These are phyloP conservation scores for Bruguiera sexangula DNA, from an alignment of 345 rosid genomes.

Conservation along the genomic window DNA sequence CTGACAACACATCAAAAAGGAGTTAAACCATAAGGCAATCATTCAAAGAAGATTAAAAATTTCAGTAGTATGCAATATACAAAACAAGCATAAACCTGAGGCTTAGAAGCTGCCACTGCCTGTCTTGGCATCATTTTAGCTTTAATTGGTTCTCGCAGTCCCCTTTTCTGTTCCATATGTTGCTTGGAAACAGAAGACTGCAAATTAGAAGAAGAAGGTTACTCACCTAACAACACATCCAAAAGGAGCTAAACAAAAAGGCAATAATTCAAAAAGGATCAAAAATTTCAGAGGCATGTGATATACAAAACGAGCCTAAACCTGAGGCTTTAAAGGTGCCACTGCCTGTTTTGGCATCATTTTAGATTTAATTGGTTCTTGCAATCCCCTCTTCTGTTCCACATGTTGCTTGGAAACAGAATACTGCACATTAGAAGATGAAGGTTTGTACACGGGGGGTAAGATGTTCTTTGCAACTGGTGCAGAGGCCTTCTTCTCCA, in stretches of 20 bases:
- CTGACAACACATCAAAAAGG: conserved; percentile 23
- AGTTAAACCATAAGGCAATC: not conserved
- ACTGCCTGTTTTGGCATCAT: conserved; percentile 40
- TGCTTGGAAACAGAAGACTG: conserved; percentile 43
- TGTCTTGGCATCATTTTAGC: conserved; percentile 41
- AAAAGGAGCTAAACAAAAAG: not conserved
- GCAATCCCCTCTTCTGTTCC: conserved; percentile 47
- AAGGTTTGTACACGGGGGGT: conserved; percentile 30
- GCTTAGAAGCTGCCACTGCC: conserved; percentile 37
- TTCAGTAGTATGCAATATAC: not conserved
- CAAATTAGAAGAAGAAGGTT: not conserved
- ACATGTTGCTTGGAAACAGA: conserved; percentile 42
- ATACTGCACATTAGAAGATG: conserved; percentile 40
- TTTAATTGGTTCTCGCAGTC: conserved; percentile 33
- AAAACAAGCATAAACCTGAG: conserved; percentile 34
- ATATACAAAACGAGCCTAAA: not conserved
- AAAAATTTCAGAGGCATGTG: not conserved
- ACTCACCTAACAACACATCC: conserved; percentile 22
- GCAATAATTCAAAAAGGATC: not conserved
- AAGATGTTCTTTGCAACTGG: conserved; percentile 28
- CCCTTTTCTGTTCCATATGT: conserved; percentile 47
- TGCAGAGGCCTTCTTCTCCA: conserved; percentile 38
- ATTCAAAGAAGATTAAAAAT: not conserved
- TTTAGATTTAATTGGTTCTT: conserved; percentile 35
- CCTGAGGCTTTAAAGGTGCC: conserved; percentile 49